A percentile compares a stretch with the other conserved stretches of the same genome.
phyloP scores from a whole-genome alignment of 331 rosid genomes.

The Pyrus hybrid region DNA sequence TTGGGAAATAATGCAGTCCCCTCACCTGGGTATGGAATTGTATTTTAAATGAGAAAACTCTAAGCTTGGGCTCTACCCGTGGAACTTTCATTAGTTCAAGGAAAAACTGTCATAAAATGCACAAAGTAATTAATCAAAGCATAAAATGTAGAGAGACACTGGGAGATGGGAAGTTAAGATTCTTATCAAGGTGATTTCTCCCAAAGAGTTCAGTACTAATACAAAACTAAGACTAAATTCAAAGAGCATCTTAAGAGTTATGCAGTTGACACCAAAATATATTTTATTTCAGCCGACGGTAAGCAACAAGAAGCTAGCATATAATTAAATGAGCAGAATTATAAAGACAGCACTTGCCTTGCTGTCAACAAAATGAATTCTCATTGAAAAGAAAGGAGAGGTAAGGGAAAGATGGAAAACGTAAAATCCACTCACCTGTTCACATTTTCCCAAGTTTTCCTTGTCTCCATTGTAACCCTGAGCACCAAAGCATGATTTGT shows the following conservation, averaged over 20 bases:
- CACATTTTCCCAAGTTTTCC: slow-evolving; percentile 93
- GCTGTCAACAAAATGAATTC: background rate
- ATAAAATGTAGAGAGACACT: background rate
- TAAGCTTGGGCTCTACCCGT: slow-evolving; percentile 76
- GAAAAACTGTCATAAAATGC: slow-evolving; percentile 53
- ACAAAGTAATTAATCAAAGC: slow-evolving; percentile 19
- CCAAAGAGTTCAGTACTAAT: background rate
- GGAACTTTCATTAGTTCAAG: slow-evolving; percentile 90
- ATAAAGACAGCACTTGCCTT: slow-evolving; percentile 1
- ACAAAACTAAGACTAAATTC: background rate
- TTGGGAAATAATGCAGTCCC: slow-evolving; percentile 14
- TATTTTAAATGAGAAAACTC: slow-evolving; percentile 88
- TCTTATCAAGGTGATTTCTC: background rate
- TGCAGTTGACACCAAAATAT: background rate
- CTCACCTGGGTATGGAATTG: slow-evolving; percentile 77
- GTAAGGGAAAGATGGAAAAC: background rate
- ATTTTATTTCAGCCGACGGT: background rate
- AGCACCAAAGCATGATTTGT: slow-evolving; percentile 19
- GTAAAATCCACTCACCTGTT: slow-evolving; percentile 41
- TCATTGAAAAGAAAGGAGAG: background rate
- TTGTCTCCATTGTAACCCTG: slow-evolving; percentile 75
- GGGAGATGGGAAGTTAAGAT: background rate
- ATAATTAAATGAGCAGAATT: background rate
- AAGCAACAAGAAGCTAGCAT: background rate
- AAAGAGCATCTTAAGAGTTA: background rate